Base-by-base conservation (phyloP, 192 early-diverging fungal genomes). In the Obelidium mucronatum region DNA sequence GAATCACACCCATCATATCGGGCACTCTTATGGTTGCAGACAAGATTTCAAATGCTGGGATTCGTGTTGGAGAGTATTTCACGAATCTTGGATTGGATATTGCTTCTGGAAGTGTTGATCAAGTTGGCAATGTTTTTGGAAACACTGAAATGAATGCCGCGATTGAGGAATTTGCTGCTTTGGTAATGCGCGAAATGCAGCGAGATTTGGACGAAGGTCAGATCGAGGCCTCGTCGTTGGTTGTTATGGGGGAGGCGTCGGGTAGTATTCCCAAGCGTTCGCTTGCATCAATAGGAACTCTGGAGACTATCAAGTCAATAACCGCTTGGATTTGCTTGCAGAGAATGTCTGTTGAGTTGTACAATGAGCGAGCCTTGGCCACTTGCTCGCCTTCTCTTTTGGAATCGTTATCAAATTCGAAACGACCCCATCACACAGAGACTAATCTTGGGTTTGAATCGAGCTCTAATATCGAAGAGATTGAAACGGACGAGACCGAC, bases 291-390 rank as follows among this genome's bases (percentile, higher is more conserved):
- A 70, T 80, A 28, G 74, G 74, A 11, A 40, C 61, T 30, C 6
- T 77, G 11, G 79, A 80, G 44, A 70, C 70, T 40, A 55, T 48
- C 37, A 74, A 67, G 39, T 77, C 54, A 26, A 42, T 80, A 44
- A 63, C 62, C 1, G 79, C 78, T 28, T 86, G 81, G 85, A 79
- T 82, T 6, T 79, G 61, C 8, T 52, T 86, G 63, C 85, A 86
- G 68, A 66, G 67, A 28, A 39, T 69, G 33, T 79, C 79, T 24
- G 28, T 13, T 30, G 44, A 65, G 65, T 59, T 22, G 19, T 31
- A 55, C 51, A 31, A 40, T 26, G 37, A 72, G 40, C 58, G 28
- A 19, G 69, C 54, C 6, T 30, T 6, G 54, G 35, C 6, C 4
- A 37, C 58, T 1, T 74, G 73, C 40, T 5, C 19, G 15, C 35